These are phyloP conservation scores for Hypoxylon sp. DNA, from an alignment of 2,329 filamentous ascomycete species.

Conservation along the genomic window DNA sequence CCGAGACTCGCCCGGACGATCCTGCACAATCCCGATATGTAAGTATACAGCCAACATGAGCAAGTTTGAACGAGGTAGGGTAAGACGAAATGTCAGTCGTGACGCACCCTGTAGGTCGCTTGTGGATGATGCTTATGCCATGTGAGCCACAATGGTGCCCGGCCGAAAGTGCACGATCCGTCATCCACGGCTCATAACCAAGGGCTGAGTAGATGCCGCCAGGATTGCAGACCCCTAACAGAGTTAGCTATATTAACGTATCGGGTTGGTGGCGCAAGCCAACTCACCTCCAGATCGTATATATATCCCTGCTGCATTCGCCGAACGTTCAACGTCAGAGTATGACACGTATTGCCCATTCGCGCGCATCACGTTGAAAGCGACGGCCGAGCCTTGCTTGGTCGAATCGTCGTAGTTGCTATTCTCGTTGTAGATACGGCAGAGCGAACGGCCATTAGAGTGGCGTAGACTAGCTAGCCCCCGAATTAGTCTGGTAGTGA, in stretches of 20 bases:
- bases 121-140: conserved; percentile 61
- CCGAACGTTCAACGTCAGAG: conserved; percentile 65
- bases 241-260: conserved; percentile 19
- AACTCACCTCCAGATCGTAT: conserved; percentile 64
- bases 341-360: conserved; percentile 65
- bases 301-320: conserved; percentile 64
- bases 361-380: conserved; percentile 67
- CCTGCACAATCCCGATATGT: conserved; percentile 43
- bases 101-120: conserved; percentile 61
- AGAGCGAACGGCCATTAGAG: conserved; percentile 60
- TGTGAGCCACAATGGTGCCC: conserved; percentile 67
- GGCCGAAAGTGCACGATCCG: conserved; percentile 61
- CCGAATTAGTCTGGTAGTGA: conserved; percentile 60
- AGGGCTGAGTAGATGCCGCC: conserved; percentile 57
- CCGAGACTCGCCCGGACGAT: conserved; percentile 69
- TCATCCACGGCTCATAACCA: conserved; percentile 62
- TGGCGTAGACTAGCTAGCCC: conserved; percentile 60
- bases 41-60: conserved; percentile 14
- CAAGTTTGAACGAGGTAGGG: conserved; percentile 1
- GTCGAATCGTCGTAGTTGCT: conserved; percentile 59
- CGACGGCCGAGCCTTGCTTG: conserved; percentile 68
- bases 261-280: conserved; percentile 2
- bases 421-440: conserved; percentile 64
- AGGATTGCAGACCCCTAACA: conserved; percentile 57
- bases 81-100: conserved; percentile 11